A percentile compares a stretch with the other conserved stretches of the same genome.
Conservation (phyloP, 2,329 filamentous ascomycete genomes). For the Colletotrichum chrysophilum region DNA sequence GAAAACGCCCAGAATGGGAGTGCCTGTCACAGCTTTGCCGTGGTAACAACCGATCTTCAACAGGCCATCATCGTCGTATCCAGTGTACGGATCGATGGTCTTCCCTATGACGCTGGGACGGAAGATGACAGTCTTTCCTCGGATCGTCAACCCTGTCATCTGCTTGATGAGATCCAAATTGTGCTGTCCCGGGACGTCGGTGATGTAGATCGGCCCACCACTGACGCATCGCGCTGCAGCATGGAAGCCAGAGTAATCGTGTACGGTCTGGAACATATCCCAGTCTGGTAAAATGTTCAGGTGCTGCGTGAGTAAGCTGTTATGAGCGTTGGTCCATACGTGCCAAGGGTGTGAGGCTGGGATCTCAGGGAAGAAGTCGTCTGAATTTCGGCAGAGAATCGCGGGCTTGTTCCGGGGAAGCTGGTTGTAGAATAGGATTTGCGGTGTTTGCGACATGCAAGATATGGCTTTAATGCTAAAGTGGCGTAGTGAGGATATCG, state of each 20-base stretch:
- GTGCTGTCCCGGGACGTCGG: conserved; percentile 85
- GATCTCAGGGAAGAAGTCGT: conserved; percentile 88
- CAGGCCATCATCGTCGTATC: conserved; percentile 74
- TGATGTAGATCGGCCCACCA: conserved; percentile 94
- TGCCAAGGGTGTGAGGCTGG: conserved; percentile 90
- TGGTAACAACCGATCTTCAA: conserved; percentile 83
- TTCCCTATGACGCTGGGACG: conserved; percentile 78
- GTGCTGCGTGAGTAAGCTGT: conserved; percentile 80
- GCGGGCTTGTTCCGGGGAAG: conserved; percentile 77
- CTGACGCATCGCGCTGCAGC: conserved; percentile 89
- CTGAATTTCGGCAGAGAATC: conserved; percentile 83
- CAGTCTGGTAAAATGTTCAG: conserved; percentile 87
- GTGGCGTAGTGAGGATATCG: conserved; percentile 75
- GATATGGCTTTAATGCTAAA: conserved; percentile 82
- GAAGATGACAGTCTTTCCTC: conserved; percentile 79
- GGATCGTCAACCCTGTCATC: conserved; percentile 77
- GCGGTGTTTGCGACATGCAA: conserved; percentile 93
- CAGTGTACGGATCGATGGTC: conserved; percentile 74
- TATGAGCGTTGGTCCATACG: conserved; percentile 92
- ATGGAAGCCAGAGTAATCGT: conserved; percentile 80
- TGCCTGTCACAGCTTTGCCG: conserved; percentile 69
- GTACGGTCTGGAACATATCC: conserved; percentile 72
- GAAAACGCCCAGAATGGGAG: conserved; percentile 82
- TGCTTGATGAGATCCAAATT: conserved; percentile 76
- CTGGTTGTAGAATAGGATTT: conserved; percentile 85